A percentile compares a stretch with the other conserved stretches of the same genome.
Evolutionary conservation across 108 stramenopile genomes (phyloP).

Genomic region (Aurantiochytrium sp.): DNA sequence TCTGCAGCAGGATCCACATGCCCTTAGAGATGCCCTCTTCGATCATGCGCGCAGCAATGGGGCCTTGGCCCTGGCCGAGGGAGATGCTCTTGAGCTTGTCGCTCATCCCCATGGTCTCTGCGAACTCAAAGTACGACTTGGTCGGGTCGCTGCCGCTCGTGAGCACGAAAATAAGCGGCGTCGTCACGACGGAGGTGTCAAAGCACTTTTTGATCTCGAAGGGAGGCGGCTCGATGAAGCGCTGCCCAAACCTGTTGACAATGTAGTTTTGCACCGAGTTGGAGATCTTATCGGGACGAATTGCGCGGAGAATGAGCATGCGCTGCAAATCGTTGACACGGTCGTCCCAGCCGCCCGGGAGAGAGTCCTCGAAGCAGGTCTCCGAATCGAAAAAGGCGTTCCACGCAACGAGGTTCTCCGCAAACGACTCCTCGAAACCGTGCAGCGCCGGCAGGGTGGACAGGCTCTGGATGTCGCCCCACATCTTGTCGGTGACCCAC

Average conservation of each 20-base stretch:
- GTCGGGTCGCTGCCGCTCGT: conserved; percentile 59
- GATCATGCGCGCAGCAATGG: conserved; percentile 50
- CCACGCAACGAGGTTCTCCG: conserved; percentile 36
- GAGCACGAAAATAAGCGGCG: conserved; percentile 59
- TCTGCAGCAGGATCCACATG: conserved; percentile 63
- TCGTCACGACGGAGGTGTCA: conserved; percentile 44
- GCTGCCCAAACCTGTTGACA: conserved; percentile 42
- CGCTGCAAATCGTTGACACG: conserved; percentile 40
- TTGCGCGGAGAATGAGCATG: conserved; percentile 48
- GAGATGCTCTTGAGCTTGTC: conserved; percentile 50
- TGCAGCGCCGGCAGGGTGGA: conserved; percentile 42
- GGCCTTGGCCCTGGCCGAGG: conserved; percentile 60
- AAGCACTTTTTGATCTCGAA: conserved; percentile 55
- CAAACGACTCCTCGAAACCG: conserved; percentile 47
- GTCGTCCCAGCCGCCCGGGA: conserved; percentile 46
- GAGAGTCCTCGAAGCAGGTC: conserved; percentile 42
- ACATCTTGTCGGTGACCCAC: conserved; percentile 57
- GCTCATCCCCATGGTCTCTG: conserved; percentile 40
- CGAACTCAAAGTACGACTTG: conserved; percentile 54
- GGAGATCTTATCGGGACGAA: conserved; percentile 48
- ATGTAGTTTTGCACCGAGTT: conserved; percentile 50
- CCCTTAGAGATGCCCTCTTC: conserved; percentile 49
- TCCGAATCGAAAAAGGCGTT: conserved; percentile 46
- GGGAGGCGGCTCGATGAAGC: conserved; percentile 59
- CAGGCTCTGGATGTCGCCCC: conserved; percentile 47